Conservation (phyloP, 1,284 basidiomycete species). For the Heterobasidion irregulare region DNA sequence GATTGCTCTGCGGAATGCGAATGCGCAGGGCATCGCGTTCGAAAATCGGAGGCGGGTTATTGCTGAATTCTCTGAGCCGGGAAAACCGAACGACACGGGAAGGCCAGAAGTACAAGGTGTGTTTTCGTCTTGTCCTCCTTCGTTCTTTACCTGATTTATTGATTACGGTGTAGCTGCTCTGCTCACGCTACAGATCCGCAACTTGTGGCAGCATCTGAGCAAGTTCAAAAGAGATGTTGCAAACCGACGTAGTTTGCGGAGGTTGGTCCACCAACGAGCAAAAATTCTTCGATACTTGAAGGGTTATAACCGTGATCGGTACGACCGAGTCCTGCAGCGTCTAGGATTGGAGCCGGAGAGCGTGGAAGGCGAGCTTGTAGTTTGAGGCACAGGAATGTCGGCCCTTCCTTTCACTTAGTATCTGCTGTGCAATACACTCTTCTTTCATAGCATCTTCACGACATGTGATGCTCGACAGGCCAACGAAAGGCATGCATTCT, state of each 20-base stretch:
- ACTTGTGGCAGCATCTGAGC: constrained; percentile 69
- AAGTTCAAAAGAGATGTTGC: constrained; percentile 70
- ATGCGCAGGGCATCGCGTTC: constrained; percentile 74
- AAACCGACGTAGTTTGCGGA: constrained; percentile 67
- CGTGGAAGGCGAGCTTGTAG: constrained; percentile 84
- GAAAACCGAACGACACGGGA: constrained; percentile 72
- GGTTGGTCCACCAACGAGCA: constrained; percentile 77
- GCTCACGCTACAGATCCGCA: constrained; percentile 81
- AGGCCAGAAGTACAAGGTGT: constrained; percentile 83
- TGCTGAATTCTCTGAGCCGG: constrained; percentile 64
- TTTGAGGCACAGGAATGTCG: constrained; percentile 23
- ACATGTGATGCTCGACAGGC: too few species aligned
- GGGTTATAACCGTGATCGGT: constrained; percentile 57
- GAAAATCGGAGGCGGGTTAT: constrained; percentile 84
- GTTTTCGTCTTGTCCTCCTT: constrained; percentile 16
- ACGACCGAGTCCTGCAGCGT: constrained; percentile 65
- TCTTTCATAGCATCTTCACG: too few species aligned
- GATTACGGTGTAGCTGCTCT: constrained; percentile 58
- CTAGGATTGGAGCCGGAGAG: constrained; percentile 73
- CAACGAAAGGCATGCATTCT: too few species aligned
- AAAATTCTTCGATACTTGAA: constrained; percentile 81
- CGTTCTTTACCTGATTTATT: constrained; percentile 4
- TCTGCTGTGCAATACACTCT: too few species aligned
- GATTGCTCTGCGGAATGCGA: constrained; percentile 83
- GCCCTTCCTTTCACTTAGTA: neutral